Evolutionary conservation across 805 yeast species (phyloP), one percentile per base, ranked within the genome.

Genomic region (Ogataea nakhonphanomensis): DNA sequence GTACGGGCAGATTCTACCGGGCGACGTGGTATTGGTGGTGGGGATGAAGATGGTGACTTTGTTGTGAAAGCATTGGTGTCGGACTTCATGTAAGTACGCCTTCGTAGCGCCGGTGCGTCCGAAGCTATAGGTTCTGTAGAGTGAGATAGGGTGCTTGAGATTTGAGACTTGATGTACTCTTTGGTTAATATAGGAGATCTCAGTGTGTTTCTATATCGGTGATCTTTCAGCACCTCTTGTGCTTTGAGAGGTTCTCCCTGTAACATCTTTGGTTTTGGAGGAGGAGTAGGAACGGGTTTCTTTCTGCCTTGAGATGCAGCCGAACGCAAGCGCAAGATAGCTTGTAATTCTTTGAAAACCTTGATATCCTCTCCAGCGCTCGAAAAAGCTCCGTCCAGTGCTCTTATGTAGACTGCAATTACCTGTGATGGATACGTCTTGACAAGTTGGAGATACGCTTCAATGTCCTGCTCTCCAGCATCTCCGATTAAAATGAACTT

Each of bases 401-500:
- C 85, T 30, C 98, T 67, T 25, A 93, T 84, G 57, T 78, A 90
- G 4, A 93, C 86, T 1, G 84, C 95, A 15, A 74, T 48, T 0
- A 93, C 69, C 46, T 78, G 82, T 4, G 68, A 64, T 0, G 96
- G 95, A 52, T 66, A 77, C 24, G 58, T 49, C 28, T 67, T 63
- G 0, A 95, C 85, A 25, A 89, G 64, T 21, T 81, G 81, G 5
- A 78, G 71, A 58, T 93, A 93, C 0, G 97, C 95, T 55, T 95
- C 99, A 30, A 91, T 66, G 65, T 93, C 99, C 49, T 82, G 83
- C 57, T 93, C 99, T 1, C 98, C 98, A 2, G 96, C 83, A 59
- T 93, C 99, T 24, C 99, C 99, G 11, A 93, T 74, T 36, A 95
- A 66, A 17, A 93, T 73, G 58, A 93, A 91, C 53, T 76, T 80